Evolutionary conservation across 345 rosid species (phyloP), one percentile per base, ranked within the genome.

Genomic region (Corymbia maculata): DNA sequence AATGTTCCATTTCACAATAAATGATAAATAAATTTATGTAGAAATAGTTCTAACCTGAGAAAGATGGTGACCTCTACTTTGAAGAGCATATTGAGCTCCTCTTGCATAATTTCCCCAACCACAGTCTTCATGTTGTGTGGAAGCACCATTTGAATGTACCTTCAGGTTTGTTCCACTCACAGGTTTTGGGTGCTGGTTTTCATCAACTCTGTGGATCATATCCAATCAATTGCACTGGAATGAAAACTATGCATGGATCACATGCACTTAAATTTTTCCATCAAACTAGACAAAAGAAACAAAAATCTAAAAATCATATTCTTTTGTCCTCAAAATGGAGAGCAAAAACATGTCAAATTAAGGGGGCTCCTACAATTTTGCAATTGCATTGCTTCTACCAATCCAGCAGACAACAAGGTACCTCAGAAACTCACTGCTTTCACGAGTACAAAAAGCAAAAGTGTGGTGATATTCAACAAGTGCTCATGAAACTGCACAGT

Each of bases 31-130:
- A 57, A 88, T 70, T 10, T 86, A 85, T 68, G 85, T 30, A 84
- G 55, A 88, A 86, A 68, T 86, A 68, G 61, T 51, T 85, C 89
- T 88, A 89, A 97, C 99, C 97, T 94, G 94, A 82, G 92, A 87
- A 87, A 97, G 91, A 91, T 87, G 61, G 91, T 93, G 90, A 85
- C 96, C 96, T 88, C 92, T 93, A 82, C 89, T 94, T 92, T 93
- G 96, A 80, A 97, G 91, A 11, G 99, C 98, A 94, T 93, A 95
- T 85, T 93, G 88, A 3, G 99, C 99, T 89, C 99, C 99, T 92
- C 97, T 94, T 24, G 98, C 98, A 91, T 96, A 97, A 91, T 92
- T 91, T 85, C 99, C 99, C 99, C 99, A 97, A 49, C 88, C 52
- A 89, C 92, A 88, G 84, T 93, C 93, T 89, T 94, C 96, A 88